Evolutionary conservation across 2,329 filamentous ascomycete species (phyloP).

Genomic region (Penicillium paneum): DNA sequence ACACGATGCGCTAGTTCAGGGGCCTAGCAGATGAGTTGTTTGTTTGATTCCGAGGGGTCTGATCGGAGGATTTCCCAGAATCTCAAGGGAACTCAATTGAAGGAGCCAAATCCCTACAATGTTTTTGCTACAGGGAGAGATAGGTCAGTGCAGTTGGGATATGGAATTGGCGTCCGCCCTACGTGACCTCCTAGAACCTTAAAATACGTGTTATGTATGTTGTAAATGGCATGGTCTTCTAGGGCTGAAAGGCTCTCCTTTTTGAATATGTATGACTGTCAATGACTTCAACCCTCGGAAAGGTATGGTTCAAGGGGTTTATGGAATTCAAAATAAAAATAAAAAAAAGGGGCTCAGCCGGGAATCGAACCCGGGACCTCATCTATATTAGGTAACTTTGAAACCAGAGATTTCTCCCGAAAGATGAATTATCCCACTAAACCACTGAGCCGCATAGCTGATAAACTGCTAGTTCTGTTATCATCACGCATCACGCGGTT

Average conservation of each 20-base stretch:
- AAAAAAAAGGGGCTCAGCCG: conserved; percentile 2
- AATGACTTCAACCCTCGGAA: neutral
- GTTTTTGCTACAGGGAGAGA: neutral
- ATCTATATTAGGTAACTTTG: neutral
- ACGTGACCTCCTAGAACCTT: too few species aligned
- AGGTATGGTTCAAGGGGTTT: too few species aligned
- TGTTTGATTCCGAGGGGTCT: neutral
- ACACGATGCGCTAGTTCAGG: neutral
- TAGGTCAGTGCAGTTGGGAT: neutral
- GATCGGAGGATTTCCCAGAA: neutral
- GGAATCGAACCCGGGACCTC: conserved; percentile 7
- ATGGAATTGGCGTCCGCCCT: neutral
- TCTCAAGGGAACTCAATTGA: neutral
- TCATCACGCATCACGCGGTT: neutral
- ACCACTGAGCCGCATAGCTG: neutral
- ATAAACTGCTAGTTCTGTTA: rapidly evolving
- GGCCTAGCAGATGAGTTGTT: neutral
- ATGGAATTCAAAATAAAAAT: neutral
- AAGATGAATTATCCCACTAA: conserved; percentile 4
- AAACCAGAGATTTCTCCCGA: conserved; percentile 5
- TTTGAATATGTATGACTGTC: neutral
- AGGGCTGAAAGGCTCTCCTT: neutral
- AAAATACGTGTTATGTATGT: too few species aligned
- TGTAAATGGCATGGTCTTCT: neutral
- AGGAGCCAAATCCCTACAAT: neutral